Base-by-base conservation (phyloP, 2,329 filamentous ascomycete genomes). In the Hypoxylon sp. region DNA sequence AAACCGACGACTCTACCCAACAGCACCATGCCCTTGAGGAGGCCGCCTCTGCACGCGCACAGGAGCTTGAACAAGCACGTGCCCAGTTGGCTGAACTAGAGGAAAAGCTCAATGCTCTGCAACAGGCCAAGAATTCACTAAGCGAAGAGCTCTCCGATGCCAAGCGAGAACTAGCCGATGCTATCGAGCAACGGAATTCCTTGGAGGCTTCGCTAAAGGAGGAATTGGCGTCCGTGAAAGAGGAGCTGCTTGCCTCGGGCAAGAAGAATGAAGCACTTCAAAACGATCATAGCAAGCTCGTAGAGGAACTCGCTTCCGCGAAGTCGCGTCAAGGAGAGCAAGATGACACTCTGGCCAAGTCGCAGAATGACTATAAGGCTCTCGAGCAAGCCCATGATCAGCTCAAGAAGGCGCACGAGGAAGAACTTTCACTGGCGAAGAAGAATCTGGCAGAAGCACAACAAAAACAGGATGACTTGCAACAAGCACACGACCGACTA, bases 121-220 rank as follows among this genome's bases (percentile, higher is more conserved):
- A 72, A 38, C 51, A 75, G 49, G 46, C 73, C 48, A 76, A 74
- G 60, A 67, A 68, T 28, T 63, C 72, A 2, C 63, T 77, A 14
- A 60, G 59, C n/a, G 58, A 75, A 34, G 79, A 82, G 69, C 77
- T 82, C 5, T 66, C 74, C 23, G 41, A 72, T 30, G 71, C 78
- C 56, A 79, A 79, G 70, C 71, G 76, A 60, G 73, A 80, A 66
- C 72, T 80, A 36, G 74, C 75, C 48, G 76, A 78, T 50, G 75
- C 74, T 52, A 71, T 76, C 69, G 77, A 80, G 68, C 78, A 80
- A 70, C 77, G 76, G 28, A 74, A 74, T 45, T 74, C 78, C 28
- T 72, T 80, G 41, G 79, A 80, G 68, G 55, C 63, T 21, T 71
- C 74, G 34, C 69, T 78, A 64, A 77, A 79, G 71, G 69, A 74